Evolutionary conservation across 2,329 filamentous ascomycete species (phyloP).

Genomic region (Blastomyces percursus): DNA sequence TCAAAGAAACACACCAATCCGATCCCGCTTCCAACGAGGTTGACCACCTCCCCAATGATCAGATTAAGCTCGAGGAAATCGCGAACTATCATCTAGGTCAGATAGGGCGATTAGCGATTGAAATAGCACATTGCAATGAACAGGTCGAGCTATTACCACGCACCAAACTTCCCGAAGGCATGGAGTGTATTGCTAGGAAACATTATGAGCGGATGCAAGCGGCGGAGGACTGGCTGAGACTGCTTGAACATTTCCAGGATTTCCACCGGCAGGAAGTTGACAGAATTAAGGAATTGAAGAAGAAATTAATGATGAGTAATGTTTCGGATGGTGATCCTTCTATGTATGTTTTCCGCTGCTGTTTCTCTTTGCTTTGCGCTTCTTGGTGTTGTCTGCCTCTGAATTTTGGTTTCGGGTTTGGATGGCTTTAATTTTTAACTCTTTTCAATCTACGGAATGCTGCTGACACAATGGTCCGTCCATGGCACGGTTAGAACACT

Average conservation of each 20-base stretch:
- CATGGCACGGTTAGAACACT: slow-evolving; percentile 5
- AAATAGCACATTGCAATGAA: slow-evolving; percentile 15
- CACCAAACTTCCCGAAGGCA: slow-evolving; percentile 8
- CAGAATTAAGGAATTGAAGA: slow-evolving; percentile 15
- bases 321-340: not conserved
- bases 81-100: slow-evolving; percentile 22
- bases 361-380: not conserved
- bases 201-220: slow-evolving; percentile 12
- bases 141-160: slow-evolving; percentile 12
- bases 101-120: slow-evolving; percentile 19
- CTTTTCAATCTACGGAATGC: not conserved
- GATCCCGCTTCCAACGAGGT: not conserved
- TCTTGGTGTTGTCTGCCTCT: not conserved
- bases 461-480: not conserved
- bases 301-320: not conserved
- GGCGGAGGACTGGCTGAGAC: slow-evolving; percentile 11
- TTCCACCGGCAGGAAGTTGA: slow-evolving; percentile 19
- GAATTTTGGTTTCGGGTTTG: not conserved
- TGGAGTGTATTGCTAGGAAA: slow-evolving; percentile 8
- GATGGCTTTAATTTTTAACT: not conserved
- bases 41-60: slow-evolving; percentile 15
- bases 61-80: slow-evolving; percentile 16
- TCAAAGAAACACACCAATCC: not conserved
- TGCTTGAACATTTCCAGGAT: slow-evolving; percentile 14
- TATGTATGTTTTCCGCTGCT: slow-evolving; percentile 8